These are phyloP conservation scores for Kentomonas sorsogonicus DNA, from an alignment of 208 protist genomes.

Conservation along the genomic window DNA sequence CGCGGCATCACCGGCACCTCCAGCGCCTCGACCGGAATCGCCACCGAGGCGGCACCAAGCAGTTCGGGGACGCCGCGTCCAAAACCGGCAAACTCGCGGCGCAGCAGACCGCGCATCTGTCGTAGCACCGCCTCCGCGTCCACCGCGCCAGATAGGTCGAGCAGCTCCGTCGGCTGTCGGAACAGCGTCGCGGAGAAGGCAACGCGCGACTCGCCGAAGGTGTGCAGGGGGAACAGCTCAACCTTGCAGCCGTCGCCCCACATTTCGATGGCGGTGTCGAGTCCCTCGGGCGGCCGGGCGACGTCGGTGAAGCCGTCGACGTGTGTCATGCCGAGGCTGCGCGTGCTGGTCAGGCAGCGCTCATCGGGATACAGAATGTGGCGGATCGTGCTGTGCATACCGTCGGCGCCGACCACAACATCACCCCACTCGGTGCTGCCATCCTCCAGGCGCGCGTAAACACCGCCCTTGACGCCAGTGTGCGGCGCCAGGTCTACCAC, in stretches of 20 bases:
- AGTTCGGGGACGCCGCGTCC: constrained; percentile 26
- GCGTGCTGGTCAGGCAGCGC: constrained; percentile 54
- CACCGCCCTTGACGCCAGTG: constrained; percentile 79
- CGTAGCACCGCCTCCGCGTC: constrained; percentile 46
- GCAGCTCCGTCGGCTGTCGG: constrained; percentile 39
- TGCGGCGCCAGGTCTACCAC: constrained; percentile 79
- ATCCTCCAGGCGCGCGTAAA: constrained; percentile 70
- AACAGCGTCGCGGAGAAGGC: constrained; percentile 74
- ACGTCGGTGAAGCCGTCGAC: constrained; percentile 66
- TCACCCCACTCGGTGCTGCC: constrained; percentile 82
- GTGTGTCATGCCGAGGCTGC: constrained; percentile 70
- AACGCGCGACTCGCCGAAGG: constrained; percentile 37
- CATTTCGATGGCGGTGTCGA: constrained; percentile 49
- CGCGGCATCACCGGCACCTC: constrained; percentile 87
- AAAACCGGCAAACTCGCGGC: constrained; percentile 52
- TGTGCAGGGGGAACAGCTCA: constrained; percentile 36
- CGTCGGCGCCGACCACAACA: constrained; percentile 85
- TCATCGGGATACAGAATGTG: constrained; percentile 74
- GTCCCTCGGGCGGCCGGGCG: constrained; percentile 27
- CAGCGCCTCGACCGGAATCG: constrained; percentile 59
- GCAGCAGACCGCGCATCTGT: constrained; percentile 35
- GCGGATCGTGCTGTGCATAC: constrained; percentile 78
- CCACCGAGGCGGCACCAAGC: constrained; percentile 42
- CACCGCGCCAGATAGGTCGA: constrained; percentile 31
- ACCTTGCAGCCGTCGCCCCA: constrained; percentile 51